phyloP scores from a whole-genome alignment of 306 rosid species.

The Cicer bijugum region DNA sequence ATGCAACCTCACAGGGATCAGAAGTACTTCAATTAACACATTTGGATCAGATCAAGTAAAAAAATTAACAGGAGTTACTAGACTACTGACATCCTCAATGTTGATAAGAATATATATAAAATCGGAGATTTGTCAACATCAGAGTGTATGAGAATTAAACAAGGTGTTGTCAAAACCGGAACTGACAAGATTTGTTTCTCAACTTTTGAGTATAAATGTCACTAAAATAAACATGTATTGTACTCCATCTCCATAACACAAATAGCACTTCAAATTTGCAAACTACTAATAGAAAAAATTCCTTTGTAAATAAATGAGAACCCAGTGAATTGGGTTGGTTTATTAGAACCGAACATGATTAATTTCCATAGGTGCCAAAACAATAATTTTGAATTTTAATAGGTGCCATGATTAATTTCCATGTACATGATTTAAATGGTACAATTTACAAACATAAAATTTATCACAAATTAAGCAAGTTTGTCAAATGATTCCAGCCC shows the following conservation, averaged over 20 bases:
- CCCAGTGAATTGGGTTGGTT: slow-evolving; percentile 50
- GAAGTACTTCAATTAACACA: neutral
- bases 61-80: neutral
- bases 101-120: neutral
- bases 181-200: neutral
- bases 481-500: slow-evolving; percentile 89
- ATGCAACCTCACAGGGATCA: too few relatives aligned
- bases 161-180: neutral
- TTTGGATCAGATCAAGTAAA: neutral
- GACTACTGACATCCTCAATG: neutral
- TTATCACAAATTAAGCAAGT: slow-evolving; percentile 72
- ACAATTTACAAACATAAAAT: slow-evolving; percentile 42
- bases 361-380: neutral
- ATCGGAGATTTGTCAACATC: neutral
- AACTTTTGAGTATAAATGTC: neutral
- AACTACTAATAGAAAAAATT: neutral
- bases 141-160: neutral
- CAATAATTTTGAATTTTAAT: slow-evolving; percentile 46
- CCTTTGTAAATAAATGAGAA: slow-evolving; percentile 25
- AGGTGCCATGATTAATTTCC: slow-evolving; percentile 51
- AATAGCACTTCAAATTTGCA: neutral
- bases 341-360: slow-evolving; percentile 37
- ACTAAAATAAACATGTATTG: neutral
- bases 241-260: neutral
- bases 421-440: slow-evolving; percentile 54